Conservation (phyloP, 805 yeast species). For the Hanseniaspora guilliermondii region DNA sequence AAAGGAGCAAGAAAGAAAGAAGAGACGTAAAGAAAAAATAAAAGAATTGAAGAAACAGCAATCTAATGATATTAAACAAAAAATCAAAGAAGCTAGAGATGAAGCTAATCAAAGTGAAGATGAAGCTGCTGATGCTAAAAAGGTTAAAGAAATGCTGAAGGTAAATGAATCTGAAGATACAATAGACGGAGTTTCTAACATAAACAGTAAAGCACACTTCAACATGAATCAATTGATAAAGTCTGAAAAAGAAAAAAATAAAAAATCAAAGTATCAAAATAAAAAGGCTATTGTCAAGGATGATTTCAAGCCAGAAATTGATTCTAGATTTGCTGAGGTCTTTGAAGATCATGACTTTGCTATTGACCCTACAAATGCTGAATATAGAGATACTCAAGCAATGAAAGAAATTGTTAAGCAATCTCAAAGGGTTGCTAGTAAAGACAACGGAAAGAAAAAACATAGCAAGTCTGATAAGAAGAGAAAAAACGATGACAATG, state of each 20-base stretch:
- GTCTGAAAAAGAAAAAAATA: conserved; percentile 53
- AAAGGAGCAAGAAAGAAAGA: conserved; percentile 87
- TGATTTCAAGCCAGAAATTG: conserved; percentile 60
- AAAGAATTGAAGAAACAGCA: conserved; percentile 43
- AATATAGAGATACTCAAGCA: conserved; percentile 73
- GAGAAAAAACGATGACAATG: conserved; percentile 13
- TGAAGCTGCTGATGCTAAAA: conserved; percentile 56
- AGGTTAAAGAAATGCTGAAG: conserved; percentile 31
- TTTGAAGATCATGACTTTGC: conserved; percentile 83
- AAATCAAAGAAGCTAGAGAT: conserved; percentile 26
- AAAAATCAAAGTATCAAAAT: conserved; percentile 35
- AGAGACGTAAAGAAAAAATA: conserved; percentile 64
- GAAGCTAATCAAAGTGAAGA: conserved; percentile 29
- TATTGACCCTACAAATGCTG: conserved; percentile 87
- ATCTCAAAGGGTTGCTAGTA: conserved; percentile 43
- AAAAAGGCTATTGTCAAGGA: conserved; percentile 42
- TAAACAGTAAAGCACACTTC: conserved; percentile 48
- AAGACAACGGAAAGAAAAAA: conserved; percentile 18
- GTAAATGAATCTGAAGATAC: conserved; percentile 42
- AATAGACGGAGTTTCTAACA: conserved; percentile 25
- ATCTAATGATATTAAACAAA: conserved; percentile 41
- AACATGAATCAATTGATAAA: conserved; percentile 65
- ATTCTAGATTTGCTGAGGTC: conserved; percentile 73
- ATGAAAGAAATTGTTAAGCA: conserved; percentile 75
- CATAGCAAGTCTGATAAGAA: conserved; percentile 16